Evolutionary conservation across 352 stramenopile genomes (phyloP), one percentile per base, ranked within the genome.

Genomic region (Achlya hypogyna): DNA sequence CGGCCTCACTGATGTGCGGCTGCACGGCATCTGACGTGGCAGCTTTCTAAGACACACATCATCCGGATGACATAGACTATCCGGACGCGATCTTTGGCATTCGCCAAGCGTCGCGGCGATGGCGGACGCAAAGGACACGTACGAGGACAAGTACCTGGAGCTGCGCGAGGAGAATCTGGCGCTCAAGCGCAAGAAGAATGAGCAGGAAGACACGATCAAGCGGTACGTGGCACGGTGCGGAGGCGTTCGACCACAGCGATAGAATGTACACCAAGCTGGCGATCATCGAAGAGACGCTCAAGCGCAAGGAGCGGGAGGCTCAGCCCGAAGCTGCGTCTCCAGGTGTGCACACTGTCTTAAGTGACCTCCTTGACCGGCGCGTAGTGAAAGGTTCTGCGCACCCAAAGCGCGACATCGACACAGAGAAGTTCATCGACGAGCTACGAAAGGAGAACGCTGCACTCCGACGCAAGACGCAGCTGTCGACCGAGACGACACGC

Each of bases 171-270:
- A 93, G 76, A 92, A 95, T 72, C 81, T 74, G 49, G 71, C 74
- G 73, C 82, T 96, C 43, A 95, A 94, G 79, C 86, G 85, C 71
- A 94, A 94, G 76, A 95, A 94, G 71, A 95, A 96, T 81, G 86
- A 96, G 69, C 87, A 96, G 74, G 86, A 96, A 62, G 79, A 77
- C 28, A 92, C 84, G 38, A 96, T 95, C 73, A 96, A 94, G 74
- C 69, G 82, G 83, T 91, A 65, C 28, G 69, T 10, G 47, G n/a
- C n/a, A n/a, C n/a, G n/a, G n/a, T n/a, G n/a, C n/a, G n/a, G n/a
- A n/a, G n/a, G n/a, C n/a, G n/a, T n/a, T n/a, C n/a, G n/a, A n/a
- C n/a, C 42, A 20, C 18, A 43, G 16, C 8, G 16, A 25, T 52
- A 91, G 85, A 31, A 94, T 96, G 86, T 93, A 86, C 69, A 95